Base-by-base conservation (phyloP, 441 rosid species). In the Sinapis alba region DNA sequence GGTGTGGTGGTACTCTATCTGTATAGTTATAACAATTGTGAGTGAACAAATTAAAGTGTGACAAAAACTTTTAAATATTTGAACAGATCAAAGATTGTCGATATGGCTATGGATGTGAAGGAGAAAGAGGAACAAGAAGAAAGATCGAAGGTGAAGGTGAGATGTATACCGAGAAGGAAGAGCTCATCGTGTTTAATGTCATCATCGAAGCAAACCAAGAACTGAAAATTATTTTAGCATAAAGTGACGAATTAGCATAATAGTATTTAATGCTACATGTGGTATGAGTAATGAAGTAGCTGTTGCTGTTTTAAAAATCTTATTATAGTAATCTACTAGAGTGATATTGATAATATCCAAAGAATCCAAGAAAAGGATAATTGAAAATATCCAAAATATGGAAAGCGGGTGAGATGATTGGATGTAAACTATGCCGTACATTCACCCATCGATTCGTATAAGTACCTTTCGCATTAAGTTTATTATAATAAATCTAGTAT, bases 131-230 rank as follows among this genome's bases (percentile, higher is more conserved):
- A 65, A 75, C 69, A 23, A 32, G 84, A 72, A 59, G 83, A 69
- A 56, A 76, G 63, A 61, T 65, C 41, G 71, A 84, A 70, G 54
- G 88, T 83, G 34, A 90, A 84, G 79, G 89, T 83, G 51, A 90
- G 84, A 68, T 88, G 93, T 38, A 83, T 88, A 57, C 96, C 93
- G 18, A 83, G 82, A 43, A 88, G 68, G 74, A 86, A 83, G 71
- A 64, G 78, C 23, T 74, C 82, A 2, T 75, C 76, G 19, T 77
- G 69, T 66, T 65, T 77, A 26, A 71, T 77, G 72, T 71, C 83
- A 12, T 79, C 82, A 13, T 80, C 84, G 32, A 87, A 79, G 69
- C 83, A 80, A 70, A 75, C 62, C 64, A 88, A 82, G 60, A 83
- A 84, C 68, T 73, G 21, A 69, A 82, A 27, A 15, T 6, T 24